Conservation (phyloP, 345 rosid genomes). For the Dipteronia dyeriana region DNA sequence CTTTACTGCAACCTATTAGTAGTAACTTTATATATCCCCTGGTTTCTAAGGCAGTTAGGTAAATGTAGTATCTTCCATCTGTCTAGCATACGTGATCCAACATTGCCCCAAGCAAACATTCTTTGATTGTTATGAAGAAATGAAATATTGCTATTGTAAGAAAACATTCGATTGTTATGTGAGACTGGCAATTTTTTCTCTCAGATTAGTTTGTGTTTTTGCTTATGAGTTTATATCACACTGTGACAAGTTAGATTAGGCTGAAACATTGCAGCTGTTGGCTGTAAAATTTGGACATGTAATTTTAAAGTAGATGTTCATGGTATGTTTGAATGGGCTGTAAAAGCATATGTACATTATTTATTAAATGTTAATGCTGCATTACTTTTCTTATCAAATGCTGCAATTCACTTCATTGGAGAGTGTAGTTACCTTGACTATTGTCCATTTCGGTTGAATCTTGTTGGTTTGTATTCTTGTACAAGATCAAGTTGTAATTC, state of each 20-base stretch:
- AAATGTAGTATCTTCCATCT: neutral
- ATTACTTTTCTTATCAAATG: neutral
- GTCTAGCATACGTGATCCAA: neutral
- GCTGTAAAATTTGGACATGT: neutral
- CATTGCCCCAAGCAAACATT: neutral
- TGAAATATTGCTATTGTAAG: neutral
- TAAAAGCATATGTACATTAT: neutral
- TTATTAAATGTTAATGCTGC: constrained; percentile 6
- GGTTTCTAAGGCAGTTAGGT: neutral
- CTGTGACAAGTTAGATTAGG: neutral
- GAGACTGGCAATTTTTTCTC: neutral
- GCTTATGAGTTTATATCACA: neutral
- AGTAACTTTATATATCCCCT: neutral
- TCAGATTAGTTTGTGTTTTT: neutral
- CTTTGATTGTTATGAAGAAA: neutral
- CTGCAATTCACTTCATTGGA: neutral
- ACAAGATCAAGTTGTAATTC: neutral
- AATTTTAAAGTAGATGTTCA: neutral
- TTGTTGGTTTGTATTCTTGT: neutral
- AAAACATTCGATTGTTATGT: neutral
- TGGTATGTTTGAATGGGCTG: neutral
- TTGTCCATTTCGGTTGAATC: neutral
- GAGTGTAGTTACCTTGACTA: neutral
- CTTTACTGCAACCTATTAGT: neutral
- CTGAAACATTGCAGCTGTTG: constrained; percentile 12